Conservation (phyloP, 805 yeast genomes). For the Barnettozyma wickerhamii region DNA sequence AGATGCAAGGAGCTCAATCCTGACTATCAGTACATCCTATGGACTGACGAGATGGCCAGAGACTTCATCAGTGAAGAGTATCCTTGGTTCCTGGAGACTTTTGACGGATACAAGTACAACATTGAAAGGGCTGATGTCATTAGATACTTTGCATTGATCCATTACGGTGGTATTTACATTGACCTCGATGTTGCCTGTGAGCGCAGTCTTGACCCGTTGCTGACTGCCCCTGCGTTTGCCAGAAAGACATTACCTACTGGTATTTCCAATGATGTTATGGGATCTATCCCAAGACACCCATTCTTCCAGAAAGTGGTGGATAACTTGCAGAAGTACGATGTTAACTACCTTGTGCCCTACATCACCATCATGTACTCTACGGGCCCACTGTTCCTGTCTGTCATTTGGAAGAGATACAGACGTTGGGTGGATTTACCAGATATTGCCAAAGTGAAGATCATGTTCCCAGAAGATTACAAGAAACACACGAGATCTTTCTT, state of each 20-base stretch:
- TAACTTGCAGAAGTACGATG: slow-evolving; percentile 54
- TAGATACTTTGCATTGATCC: slow-evolving; percentile 76
- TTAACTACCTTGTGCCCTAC: slow-evolving; percentile 81
- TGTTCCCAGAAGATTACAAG: slow-evolving; percentile 73
- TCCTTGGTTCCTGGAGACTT: slow-evolving; percentile 82
- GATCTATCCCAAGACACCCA: slow-evolving; percentile 81
- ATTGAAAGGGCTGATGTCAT: slow-evolving; percentile 90
- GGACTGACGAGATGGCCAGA: slow-evolving; percentile 86
- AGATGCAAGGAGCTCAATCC: slow-evolving; percentile 77
- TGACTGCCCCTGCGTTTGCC: slow-evolving; percentile 80
- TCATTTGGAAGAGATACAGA: slow-evolving; percentile 83
- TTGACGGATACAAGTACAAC: slow-evolving; percentile 72
- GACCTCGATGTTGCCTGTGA: slow-evolving; percentile 90
- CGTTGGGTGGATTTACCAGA: slow-evolving; percentile 67
- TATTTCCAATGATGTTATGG: slow-evolving; percentile 90
- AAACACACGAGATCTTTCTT: slow-evolving; percentile 60
- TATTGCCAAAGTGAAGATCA: slow-evolving; percentile 59
- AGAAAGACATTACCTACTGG: slow-evolving; percentile 89
- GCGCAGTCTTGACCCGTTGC: slow-evolving; percentile 71
- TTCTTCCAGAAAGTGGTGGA: slow-evolving; percentile 71
- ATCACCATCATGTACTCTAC: slow-evolving; percentile 90
- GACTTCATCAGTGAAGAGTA: slow-evolving; percentile 74
- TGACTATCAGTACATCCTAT: slow-evolving; percentile 79
- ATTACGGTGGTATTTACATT: slow-evolving; percentile 86
- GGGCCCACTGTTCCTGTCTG: slow-evolving; percentile 84